Percentiles rank a stretch among this genome's conserved stretches.
Conservation (phyloP, 2,329 filamentous ascomycete species). For the Fusarium verticillioides region DNA sequence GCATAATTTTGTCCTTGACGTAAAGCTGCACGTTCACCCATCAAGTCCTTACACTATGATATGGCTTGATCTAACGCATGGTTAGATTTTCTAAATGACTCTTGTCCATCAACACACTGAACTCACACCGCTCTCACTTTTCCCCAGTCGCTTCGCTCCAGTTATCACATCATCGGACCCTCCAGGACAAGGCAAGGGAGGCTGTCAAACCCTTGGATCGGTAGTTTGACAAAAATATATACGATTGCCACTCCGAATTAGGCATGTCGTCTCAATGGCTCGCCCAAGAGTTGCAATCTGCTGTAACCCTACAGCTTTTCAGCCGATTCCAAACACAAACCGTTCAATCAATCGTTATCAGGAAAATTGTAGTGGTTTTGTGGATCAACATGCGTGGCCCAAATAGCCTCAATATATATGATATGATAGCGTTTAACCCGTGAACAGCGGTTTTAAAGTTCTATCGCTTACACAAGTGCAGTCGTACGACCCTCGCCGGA, state of each 20-base stretch:
- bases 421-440: background rate
- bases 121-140: background rate
- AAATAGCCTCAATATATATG: background rate
- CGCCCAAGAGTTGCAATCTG: background rate
- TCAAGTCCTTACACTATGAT: background rate
- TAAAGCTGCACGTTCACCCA: background rate
- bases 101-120: background rate
- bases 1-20: background rate
- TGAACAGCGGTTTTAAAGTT: background rate
- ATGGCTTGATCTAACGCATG: background rate
- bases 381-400: background rate
- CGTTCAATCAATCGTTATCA: background rate
- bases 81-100: background rate
- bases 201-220: constrained; percentile 21
- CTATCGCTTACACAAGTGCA: background rate
- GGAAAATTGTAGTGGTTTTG: background rate
- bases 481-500: background rate
- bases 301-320: constrained; percentile 8
- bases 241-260: constrained; percentile 10
- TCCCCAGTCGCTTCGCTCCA: background rate
- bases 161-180: background rate
- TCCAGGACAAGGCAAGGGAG: constrained; percentile 30
- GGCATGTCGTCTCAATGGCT: constrained; percentile 8
- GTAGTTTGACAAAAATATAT: constrained; percentile 23
- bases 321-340: constrained; percentile 7